phyloP scores from a whole-genome alignment of 345 rosid genomes.

The Eucalyptus cloeziana region DNA sequence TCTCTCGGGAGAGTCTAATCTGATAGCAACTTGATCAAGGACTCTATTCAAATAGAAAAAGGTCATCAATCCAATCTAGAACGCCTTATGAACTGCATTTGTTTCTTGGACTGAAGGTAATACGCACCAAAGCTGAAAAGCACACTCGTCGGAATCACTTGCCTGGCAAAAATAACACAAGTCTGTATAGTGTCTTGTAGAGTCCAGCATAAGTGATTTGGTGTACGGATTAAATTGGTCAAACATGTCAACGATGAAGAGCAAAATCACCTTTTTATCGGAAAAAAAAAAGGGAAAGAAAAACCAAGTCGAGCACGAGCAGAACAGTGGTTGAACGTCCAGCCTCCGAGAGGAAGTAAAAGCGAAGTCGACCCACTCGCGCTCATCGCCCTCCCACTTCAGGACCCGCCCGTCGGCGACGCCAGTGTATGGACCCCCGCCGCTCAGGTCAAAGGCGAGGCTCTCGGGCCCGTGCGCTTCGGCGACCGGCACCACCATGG shows the following conservation, averaged over 20 bases:
- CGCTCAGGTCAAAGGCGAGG: constrained; percentile 17
- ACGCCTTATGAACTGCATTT: neutral
- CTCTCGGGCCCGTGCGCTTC: constrained; percentile 15
- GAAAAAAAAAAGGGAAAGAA: neutral
- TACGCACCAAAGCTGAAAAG: neutral
- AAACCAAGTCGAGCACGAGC: neutral
- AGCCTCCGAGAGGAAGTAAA: constrained; percentile 38
- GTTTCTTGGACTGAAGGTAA: neutral
- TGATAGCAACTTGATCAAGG: neutral
- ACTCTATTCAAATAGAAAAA: neutral
- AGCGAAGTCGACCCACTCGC: constrained; percentile 50
- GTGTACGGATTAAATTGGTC: neutral
- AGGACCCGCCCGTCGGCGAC: constrained; percentile 14
- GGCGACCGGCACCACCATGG: neutral
- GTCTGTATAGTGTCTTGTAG: neutral
- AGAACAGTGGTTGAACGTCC: neutral
- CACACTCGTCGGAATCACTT: fast-evolving
- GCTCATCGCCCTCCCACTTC: constrained; percentile 35
- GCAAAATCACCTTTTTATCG: neutral
- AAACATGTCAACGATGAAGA: neutral
- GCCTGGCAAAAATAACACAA: neutral
- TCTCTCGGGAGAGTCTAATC: neutral
- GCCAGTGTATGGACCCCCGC: constrained; percentile 17
- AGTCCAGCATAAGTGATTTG: neutral
- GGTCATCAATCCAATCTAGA: neutral